Evolutionary conservation across 2,329 filamentous ascomycete species (phyloP), one percentile per base, ranked within the genome.

Genomic region (Beauveria asiatica): DNA sequence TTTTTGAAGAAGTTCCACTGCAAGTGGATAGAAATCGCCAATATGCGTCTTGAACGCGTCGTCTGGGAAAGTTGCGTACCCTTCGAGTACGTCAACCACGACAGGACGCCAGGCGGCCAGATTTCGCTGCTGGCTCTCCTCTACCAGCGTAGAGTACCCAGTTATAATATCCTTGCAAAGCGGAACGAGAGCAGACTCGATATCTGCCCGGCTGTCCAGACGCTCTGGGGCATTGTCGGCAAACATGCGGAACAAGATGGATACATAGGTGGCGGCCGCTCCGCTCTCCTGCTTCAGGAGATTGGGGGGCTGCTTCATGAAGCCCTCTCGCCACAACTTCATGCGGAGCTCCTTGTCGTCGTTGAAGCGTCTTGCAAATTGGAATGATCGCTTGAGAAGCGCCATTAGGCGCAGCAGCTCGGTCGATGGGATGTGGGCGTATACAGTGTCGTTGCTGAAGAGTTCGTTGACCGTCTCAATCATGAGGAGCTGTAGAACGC

Each of bases 261-360:
- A 89, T 41, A 99, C 91, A 72, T 99, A 99, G 1, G 95, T 97
- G 2, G 90, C 90, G 0, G 94, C 94, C 59, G 88, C 90, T 45
- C 94, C 93, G 63, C 85, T 90, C 76, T 99, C 94, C 72, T 99
- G 94, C 77, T 99, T 99, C 33, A 99, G 82, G 13, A 99, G 80
- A 69, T 99, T 99, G 3, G 94, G 94, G 17, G 94, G 93, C 71
- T 99, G 94, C 76, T 96, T 96, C 94, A 99, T 99, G 80, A 99
- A 99, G 0, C 95, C 94, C 72, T 99, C 94, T 55, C 92, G 83
- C 91, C 95, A 99, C 19, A 99, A 80, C 19, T 90, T 85, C 82
- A 96, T 96, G 50, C 94, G 86, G 42, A 99, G 80, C 66, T 97
- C 94, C 74, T 96, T 96, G 75, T 99, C 92, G 64, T 92, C 91